Evolutionary conservation across 495 filamentous ascomycete genomes (phyloP), one percentile per base, ranked within the genome.

Genomic region (Penicillium atrosanguineum): DNA sequence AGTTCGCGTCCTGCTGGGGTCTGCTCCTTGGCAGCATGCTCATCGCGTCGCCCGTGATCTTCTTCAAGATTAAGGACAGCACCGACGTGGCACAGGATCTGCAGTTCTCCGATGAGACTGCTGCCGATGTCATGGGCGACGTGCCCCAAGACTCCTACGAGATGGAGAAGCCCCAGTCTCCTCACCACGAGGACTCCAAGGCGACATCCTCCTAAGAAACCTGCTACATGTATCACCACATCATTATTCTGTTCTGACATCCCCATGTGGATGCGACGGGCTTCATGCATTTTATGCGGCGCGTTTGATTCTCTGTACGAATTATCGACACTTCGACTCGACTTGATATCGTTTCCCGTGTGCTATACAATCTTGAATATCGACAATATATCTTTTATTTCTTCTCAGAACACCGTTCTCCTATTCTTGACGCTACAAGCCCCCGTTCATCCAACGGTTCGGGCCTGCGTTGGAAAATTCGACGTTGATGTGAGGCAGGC

Each of bases 71-170:
- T 64, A 84, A 87, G 68, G 87, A 95, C 38, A 83, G 80, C 39
- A 81, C 85, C 9, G 66, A 79, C 6, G 57, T 94, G 11, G 89
- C 91, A 64, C 82, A 89, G 43, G 91, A 96, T 71, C 72, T 96
- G 28, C 84, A 83, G 59, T 91, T 90, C 71, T 88, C 85, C 38
- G 90, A 93, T 56, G 88, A 92, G 79, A 93, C 87, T 7, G 52
- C 64, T 37, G 58, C 63, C 44, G 72, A 76, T 21, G 64, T 75
- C 43, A 43, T 68, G 5, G 71, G 68, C 20, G 50, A 60, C 9
- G 52, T 54, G 8, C 48, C 44, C 8, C 52, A 63, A 26, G 50
- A 52, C 12, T 46, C 44, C 16, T 45, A 60, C 41, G 42, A 55
- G 0, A 48, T 48, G 7, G 53, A 59, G 18, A 64, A 69, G 50